Conservation (phyloP, 2,329 filamentous ascomycete species). For the Fusarium zealandicum region DNA sequence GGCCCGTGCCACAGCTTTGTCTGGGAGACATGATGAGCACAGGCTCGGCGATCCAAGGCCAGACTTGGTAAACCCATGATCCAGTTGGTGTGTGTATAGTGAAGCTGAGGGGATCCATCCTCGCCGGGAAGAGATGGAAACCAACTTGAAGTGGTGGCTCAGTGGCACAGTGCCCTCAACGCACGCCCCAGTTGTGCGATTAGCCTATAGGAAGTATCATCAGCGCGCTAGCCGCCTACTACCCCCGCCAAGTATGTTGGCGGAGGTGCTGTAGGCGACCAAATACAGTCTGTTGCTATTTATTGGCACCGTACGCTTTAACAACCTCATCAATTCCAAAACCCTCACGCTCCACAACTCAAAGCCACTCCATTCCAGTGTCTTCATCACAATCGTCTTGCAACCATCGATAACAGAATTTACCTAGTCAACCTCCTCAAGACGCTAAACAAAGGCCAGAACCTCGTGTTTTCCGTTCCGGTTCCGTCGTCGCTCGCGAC, state of each 20-base stretch:
- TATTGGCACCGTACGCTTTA: neutral
- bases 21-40: slow-evolving; percentile 1
- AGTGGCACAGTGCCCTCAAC: neutral
- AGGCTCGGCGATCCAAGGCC: neutral
- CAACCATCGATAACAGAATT: slow-evolving; percentile 5
- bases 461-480: neutral
- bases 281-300: neutral
- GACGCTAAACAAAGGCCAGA: neutral
- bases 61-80: neutral
- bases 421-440: neutral
- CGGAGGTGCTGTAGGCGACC: too few species aligned
- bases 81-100: neutral
- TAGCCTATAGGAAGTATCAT: too few species aligned
- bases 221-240: too few species aligned
- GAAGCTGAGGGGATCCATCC: neutral
- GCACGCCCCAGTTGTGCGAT: neutral
- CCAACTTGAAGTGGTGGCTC: neutral
- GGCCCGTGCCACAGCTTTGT: slow-evolving; percentile 2
- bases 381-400: slow-evolving; percentile 5
- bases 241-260: too few species aligned
- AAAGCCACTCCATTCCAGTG: slow-evolving; percentile 26
- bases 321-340: neutral
- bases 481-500: neutral
- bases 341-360: neutral
- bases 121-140: neutral